These are phyloP conservation scores for Penicillium maclennaniae DNA, from an alignment of 495 filamentous ascomycete genomes.

Conservation along the genomic window DNA sequence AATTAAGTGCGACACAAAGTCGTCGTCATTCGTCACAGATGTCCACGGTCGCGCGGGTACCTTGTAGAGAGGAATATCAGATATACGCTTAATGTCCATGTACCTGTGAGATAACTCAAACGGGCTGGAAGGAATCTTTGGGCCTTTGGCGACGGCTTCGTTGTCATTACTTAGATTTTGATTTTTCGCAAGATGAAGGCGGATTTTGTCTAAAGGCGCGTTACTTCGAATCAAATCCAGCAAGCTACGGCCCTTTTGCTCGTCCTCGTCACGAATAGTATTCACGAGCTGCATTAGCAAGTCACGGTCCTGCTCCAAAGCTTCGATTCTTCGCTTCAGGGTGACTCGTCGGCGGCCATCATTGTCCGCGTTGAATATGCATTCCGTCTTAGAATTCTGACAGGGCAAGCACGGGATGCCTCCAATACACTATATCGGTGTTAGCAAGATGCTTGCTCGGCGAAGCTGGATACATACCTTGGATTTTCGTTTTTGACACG, in stretches of 20 bases:
- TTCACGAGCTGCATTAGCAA: slow-evolving; percentile 18
- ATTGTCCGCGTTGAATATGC: slow-evolving; percentile 19
- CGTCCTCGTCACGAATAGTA: slow-evolving; percentile 14
- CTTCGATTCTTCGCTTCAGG: slow-evolving; percentile 24
- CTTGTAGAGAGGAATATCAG: slow-evolving; percentile 21
- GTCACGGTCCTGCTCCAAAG: slow-evolving; percentile 23
- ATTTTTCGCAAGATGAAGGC: neutral
- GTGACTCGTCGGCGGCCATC: slow-evolving; percentile 22
- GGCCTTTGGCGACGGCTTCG: neutral
- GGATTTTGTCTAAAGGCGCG: neutral
- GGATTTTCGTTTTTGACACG: neutral
- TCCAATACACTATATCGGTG: slow-evolving; percentile 4
- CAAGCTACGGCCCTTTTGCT: neutral
- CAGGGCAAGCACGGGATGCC: slow-evolving; percentile 14
- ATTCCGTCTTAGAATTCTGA: slow-evolving; percentile 11
- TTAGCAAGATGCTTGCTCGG: neutral
- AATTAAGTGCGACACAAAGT: neutral
- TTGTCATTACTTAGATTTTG: neutral
- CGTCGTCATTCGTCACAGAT: slow-evolving; percentile 31
- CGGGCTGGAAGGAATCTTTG: neutral
- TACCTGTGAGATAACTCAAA: neutral
- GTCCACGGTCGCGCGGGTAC: slow-evolving; percentile 42
- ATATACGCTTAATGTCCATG: slow-evolving; percentile 21
- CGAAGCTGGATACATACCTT: neutral
- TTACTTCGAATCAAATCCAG: neutral